Percentiles rank a stretch among this genome's conserved stretches.
These are phyloP conservation scores for Dissophora globulifera DNA, from an alignment of 192 early-diverging fungal genomes.

Conservation along the genomic window DNA sequence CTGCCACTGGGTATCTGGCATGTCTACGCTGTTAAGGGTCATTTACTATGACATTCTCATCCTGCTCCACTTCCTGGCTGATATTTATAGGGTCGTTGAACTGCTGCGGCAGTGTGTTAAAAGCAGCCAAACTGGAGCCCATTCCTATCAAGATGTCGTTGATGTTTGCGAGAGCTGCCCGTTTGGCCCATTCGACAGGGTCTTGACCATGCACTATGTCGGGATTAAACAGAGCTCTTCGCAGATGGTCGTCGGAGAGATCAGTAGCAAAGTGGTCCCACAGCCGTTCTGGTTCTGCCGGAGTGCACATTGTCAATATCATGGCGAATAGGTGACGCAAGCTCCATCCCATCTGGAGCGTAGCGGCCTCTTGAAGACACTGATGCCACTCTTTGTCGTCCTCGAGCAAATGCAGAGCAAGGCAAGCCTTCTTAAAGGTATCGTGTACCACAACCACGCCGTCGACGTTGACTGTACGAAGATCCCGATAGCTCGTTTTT, in stretches of 20 bases:
- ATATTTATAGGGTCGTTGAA: neutral
- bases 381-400: conserved; percentile 21
- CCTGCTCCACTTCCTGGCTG: neutral
- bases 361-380: conserved; percentile 10
- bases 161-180: neutral
- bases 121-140: neutral
- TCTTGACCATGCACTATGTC: neutral
- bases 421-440: conserved; percentile 16
- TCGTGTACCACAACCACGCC: neutral
- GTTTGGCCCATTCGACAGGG: neutral
- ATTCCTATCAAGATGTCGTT: neutral
- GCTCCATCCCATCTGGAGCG: neutral
- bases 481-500: conserved; percentile 10
- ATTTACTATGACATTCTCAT: no score
- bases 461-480: conserved; percentile 10
- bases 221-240: no score
- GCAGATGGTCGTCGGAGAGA: conserved; percentile 17
- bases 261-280: conserved; percentile 7
- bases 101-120: neutral
- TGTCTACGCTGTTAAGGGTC: no score
- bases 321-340: conserved; percentile 24
- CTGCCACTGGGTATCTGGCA: no score
- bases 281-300: neutral
- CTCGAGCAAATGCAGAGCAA: conserved; percentile 19
- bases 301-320: conserved; percentile 15